These are phyloP conservation scores for Neoboletus subvelutipes DNA, from an alignment of 768 basidiomycete species.

Conservation along the genomic window DNA sequence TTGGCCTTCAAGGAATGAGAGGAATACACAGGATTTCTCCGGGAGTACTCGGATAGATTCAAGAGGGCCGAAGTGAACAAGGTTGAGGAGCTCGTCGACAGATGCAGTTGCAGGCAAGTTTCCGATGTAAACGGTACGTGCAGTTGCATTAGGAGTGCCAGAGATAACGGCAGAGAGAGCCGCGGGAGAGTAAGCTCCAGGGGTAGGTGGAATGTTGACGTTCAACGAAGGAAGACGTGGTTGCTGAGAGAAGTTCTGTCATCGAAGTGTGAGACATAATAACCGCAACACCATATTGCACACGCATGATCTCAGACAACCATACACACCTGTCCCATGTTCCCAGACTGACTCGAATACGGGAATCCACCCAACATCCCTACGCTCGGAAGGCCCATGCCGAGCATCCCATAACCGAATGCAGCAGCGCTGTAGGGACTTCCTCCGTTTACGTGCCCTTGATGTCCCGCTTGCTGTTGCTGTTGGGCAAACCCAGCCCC, in stretches of 20 bases:
- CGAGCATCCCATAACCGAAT: conserved; percentile 72
- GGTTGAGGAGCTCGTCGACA: conserved; percentile 95
- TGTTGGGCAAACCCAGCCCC: conserved; percentile 53
- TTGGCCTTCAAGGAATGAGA: conserved; percentile 92
- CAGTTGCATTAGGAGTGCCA: conserved; percentile 55
- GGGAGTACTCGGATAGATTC: conserved; percentile 93
- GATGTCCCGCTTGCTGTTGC: conserved; percentile 31
- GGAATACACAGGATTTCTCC: conserved; percentile 96
- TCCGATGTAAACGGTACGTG: conserved; percentile 95
- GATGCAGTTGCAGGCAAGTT: conserved; percentile 94
- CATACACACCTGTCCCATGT: conserved; percentile 59
- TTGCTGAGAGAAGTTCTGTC: conserved; percentile 46
- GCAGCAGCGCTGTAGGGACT: conserved; percentile 51
- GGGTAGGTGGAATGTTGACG: conserved; percentile 67
- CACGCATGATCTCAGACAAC: not conserved
- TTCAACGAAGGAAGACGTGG: conserved; percentile 61
- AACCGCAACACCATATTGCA: not conserved
- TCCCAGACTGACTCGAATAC: conserved; percentile 68
- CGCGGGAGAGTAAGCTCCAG: conserved; percentile 75
- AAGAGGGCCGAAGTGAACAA: conserved; percentile 96
- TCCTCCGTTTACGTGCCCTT: conserved; percentile 46
- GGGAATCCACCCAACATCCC: conserved; percentile 71
- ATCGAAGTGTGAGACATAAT: conserved; percentile 6
- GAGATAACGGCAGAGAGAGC: conserved; percentile 73
- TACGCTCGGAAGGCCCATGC: conserved; percentile 77